Percentiles rank a stretch among this genome's conserved stretches.
Evolutionary conservation across 345 rosid genomes (phyloP).

Genomic region (Rhodamnia rubescens): DNA sequence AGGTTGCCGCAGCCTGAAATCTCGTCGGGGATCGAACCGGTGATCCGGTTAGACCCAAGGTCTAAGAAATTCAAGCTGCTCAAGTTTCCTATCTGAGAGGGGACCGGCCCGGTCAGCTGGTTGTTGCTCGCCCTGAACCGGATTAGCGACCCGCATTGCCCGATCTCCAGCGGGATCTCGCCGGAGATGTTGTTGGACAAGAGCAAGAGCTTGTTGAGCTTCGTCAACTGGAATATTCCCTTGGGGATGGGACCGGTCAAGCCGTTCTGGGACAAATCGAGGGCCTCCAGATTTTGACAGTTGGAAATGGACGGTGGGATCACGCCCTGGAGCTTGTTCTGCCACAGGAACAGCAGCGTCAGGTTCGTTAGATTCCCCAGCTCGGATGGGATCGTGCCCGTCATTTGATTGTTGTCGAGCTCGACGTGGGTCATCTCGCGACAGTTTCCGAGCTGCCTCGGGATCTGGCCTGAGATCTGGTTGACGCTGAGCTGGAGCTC

Average conservation of each 20-base stretch:
- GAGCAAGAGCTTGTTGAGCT: slow-evolving; percentile 69
- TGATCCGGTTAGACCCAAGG: slow-evolving; percentile 50
- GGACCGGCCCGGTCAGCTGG: slow-evolving; percentile 44
- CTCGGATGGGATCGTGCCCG: slow-evolving; percentile 60
- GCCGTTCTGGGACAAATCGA: slow-evolving; percentile 67
- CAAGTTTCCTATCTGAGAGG: slow-evolving; percentile 44
- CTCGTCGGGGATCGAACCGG: slow-evolving; percentile 48
- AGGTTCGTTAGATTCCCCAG: slow-evolving; percentile 48
- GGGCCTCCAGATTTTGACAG: slow-evolving; percentile 60
- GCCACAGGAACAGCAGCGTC: slow-evolving; percentile 70
- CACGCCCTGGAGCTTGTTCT: slow-evolving; percentile 65
- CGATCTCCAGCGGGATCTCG: slow-evolving; percentile 47
- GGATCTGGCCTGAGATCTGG: slow-evolving; percentile 68
- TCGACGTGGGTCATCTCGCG: slow-evolving; percentile 50
- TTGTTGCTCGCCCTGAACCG: slow-evolving; percentile 62
- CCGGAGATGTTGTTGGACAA: slow-evolving; percentile 70
- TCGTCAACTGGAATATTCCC: slow-evolving; percentile 49
- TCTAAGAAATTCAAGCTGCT: slow-evolving; percentile 64
- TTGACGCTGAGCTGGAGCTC: slow-evolving; percentile 75
- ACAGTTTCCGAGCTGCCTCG: slow-evolving; percentile 46
- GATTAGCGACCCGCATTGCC: slow-evolving; percentile 52
- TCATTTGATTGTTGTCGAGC: slow-evolving; percentile 73
- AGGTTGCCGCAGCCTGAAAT: slow-evolving; percentile 55
- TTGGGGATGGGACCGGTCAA: slow-evolving; percentile 67
- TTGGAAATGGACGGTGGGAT: slow-evolving; percentile 53